A percentile compares a stretch with the other conserved stretches of the same genome.
phyloP scores from a whole-genome alignment of 1,284 basidiomycete species.

The Trametes pubescens region DNA sequence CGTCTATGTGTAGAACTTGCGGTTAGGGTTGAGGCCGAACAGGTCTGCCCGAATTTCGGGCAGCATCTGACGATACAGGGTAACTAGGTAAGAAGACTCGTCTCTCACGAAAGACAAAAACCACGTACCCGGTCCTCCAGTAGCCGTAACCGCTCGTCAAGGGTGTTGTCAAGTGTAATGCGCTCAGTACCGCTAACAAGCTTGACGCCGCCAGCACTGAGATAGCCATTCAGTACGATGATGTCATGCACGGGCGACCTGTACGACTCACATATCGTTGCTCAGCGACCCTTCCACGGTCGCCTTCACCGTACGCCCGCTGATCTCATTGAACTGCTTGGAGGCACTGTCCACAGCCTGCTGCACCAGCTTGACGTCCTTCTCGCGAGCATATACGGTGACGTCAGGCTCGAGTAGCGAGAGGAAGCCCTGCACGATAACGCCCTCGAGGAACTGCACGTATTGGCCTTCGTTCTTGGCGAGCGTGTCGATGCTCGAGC shows the following conservation, averaged over 20 bases:
- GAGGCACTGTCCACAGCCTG: constrained; percentile 72
- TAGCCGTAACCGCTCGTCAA: constrained; percentile 87
- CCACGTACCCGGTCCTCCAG: constrained; percentile 86
- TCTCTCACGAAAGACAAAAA: not conserved
- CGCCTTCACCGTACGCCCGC: constrained; percentile 73
- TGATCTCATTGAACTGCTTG: constrained; percentile 74
- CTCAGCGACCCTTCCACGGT: constrained; percentile 73
- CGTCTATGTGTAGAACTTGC: constrained; percentile 80
- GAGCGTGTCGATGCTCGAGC: constrained; percentile 69
- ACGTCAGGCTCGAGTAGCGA: constrained; percentile 71
- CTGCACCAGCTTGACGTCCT: constrained; percentile 64
- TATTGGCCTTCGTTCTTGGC: constrained; percentile 79
- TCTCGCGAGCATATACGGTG: constrained; percentile 67
- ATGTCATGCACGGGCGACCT: not conserved
- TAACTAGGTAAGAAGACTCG: not conserved
- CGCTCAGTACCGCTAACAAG: constrained; percentile 75
- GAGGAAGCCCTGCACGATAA: constrained; percentile 82
- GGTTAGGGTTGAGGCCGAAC: constrained; percentile 87
- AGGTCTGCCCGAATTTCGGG: constrained; percentile 89
- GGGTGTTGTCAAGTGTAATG: constrained; percentile 91
- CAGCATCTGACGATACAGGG: constrained; percentile 74
- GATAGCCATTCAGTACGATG: constrained; percentile 7
- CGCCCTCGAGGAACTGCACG: constrained; percentile 78
- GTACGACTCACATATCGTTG: constrained; percentile 70
- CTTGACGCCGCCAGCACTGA: constrained; percentile 87